Percentiles rank a stretch among this genome's conserved stretches.
Evolutionary conservation across 2,329 filamentous ascomycete genomes (phyloP).

Genomic region (Pseudogymnoascus sp.): DNA sequence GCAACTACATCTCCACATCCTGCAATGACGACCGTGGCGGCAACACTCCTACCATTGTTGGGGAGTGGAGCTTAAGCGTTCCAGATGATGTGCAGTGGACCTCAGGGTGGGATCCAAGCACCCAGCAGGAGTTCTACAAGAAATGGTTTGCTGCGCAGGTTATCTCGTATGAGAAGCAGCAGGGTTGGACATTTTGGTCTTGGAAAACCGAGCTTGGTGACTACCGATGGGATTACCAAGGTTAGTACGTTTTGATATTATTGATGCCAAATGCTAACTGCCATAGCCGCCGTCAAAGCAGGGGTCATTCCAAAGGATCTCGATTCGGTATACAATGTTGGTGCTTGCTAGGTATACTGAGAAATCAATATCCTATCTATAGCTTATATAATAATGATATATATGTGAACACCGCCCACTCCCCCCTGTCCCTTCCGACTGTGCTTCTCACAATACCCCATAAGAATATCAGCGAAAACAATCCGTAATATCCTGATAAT

Average conservation of each 20-base stretch:
- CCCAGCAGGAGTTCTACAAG: slow-evolving; percentile 41
- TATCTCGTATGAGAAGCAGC: slow-evolving; percentile 42
- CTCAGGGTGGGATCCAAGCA: slow-evolving; percentile 34
- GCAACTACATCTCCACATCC: slow-evolving; percentile 42
- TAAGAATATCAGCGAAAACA: no score
- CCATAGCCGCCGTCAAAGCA: slow-evolving; percentile 20
- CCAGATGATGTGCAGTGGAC: slow-evolving; percentile 40
- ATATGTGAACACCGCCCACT: no score
- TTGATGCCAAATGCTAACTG: not conserved
- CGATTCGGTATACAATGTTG: not conserved
- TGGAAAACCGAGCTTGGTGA: slow-evolving; percentile 47
- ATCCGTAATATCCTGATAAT: no score
- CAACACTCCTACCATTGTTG: slow-evolving; percentile 43
- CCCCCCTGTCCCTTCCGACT: no score
- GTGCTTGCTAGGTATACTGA: not conserved
- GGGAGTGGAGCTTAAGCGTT: slow-evolving; percentile 50
- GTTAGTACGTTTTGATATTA: slow-evolving; percentile 9
- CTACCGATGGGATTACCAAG: slow-evolving; percentile 43
- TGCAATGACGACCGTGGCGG: slow-evolving; percentile 39
- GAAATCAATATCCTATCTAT: not conserved
- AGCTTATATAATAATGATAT: not conserved
- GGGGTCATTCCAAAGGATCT: slow-evolving; percentile 21
- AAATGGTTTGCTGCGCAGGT: slow-evolving; percentile 51
- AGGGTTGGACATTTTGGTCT: slow-evolving; percentile 53
- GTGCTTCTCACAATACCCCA: no score